Conservation (phyloP, 495 filamentous ascomycete genomes). For the Trichoderma asperelloides region DNA sequence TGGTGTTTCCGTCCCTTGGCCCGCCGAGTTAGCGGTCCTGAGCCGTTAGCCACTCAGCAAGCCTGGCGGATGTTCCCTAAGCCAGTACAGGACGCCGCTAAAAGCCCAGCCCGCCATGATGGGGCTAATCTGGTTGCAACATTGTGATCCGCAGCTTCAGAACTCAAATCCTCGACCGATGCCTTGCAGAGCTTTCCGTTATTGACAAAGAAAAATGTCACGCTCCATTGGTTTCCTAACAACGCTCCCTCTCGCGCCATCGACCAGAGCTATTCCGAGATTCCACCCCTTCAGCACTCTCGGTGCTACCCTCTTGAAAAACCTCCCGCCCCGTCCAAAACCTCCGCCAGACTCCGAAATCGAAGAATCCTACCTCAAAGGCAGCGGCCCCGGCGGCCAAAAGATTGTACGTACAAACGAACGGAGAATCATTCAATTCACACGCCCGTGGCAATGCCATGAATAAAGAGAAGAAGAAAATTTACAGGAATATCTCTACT, state of each 20-base stretch:
- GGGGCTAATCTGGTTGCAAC: too few relatives aligned
- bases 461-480: too few relatives aligned
- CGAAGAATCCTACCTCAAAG: slow-evolving; percentile 77
- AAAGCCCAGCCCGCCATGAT: too few relatives aligned
- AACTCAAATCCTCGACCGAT: too few relatives aligned
- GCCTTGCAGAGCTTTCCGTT: too few relatives aligned
- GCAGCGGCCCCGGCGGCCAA: slow-evolving; percentile 88
- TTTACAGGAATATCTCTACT: not conserved
- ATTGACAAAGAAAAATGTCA: not conserved
- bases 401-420: slow-evolving; percentile 56
- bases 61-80: too few relatives aligned
- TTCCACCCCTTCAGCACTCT: slow-evolving; percentile 9
- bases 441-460: not conserved
- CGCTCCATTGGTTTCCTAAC: not conserved
- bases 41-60: too few relatives aligned
- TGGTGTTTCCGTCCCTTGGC: too few relatives aligned
- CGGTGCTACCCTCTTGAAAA: slow-evolving; percentile 15
- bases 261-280: not conserved
- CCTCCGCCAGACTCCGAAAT: slow-evolving; percentile 67
- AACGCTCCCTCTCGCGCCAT: not conserved
- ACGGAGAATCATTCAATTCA: slow-evolving; percentile 14
- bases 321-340: slow-evolving; percentile 65
- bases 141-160: too few relatives aligned
- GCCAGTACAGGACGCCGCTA: too few relatives aligned
- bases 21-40: too few relatives aligned